Evolutionary conservation across 495 filamentous ascomycete species (phyloP), one percentile per base, ranked within the genome.

Genomic region (Pseudevernia furfuracea): DNA sequence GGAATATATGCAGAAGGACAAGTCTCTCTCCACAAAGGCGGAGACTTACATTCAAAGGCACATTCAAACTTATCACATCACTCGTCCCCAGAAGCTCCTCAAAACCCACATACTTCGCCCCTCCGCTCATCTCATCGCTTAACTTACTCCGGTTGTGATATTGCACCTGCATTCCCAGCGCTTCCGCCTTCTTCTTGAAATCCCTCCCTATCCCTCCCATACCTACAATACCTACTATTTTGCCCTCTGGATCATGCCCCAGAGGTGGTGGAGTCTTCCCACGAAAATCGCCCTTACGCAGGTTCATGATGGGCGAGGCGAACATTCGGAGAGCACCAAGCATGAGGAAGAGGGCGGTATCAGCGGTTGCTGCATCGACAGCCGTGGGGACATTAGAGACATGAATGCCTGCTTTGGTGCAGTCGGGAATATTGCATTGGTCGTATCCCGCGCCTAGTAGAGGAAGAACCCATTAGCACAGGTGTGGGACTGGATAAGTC

Each of bases 171-270:
- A 89, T 88, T 0, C 85, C 85, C 68, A 89, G 85, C 11, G 79
- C 82, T 66, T 77, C 75, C 0, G 81, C 84, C 72, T 82, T 81
- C 61, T 72, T 75, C 69, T 85, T 76, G 68, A 83, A 58, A 63
- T 84, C 81, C 5, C 83, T 78, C 1, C 91, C 91, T 59, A 96
- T 96, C 0, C 91, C 90, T 12, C 91, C 91, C 89, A 96, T 92
- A 11, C 91, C 91, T 44, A 96, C 71, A 63, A 96, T 89, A 0
- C 88, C 88, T 4, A 89, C 77, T 46, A 81, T 79, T 67, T 88
- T 84, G 12, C 87, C 87, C 48, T 82, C 73, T 1, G 88, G 85
- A 72, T 88, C 83, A 71, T 85, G 83, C 10, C 85, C 83, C 32
- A 85, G 76, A 10, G 75, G 69, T 14, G 81, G 73, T 11, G 74